phyloP scores from a whole-genome alignment of 163 green algal genomes.

The Trebouxia gelatinosa region DNA sequence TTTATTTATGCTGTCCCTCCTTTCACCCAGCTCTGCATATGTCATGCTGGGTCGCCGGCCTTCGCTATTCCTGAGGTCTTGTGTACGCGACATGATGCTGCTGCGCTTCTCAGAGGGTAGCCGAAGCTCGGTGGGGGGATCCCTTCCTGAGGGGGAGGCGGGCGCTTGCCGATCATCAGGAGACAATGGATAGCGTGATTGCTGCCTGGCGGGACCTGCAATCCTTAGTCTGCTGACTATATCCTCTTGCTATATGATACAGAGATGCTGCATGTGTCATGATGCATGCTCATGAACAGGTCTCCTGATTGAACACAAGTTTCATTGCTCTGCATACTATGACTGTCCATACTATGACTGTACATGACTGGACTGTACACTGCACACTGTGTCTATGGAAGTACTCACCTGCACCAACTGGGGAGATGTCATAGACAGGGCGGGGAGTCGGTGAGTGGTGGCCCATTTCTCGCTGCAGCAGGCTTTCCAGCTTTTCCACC shows the following conservation, averaged over 20 bases:
- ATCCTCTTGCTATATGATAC: background rate
- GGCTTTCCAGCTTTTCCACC: slow-evolving; percentile 19
- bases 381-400: background rate
- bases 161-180: slow-evolving; percentile 6
- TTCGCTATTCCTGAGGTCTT: background rate
- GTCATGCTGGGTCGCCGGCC: slow-evolving; percentile 13
- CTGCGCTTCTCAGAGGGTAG: background rate
- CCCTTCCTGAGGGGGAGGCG: background rate
- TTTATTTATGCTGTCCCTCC: slow-evolving; percentile 27
- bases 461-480: slow-evolving; percentile 30
- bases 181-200: slow-evolving; percentile 2
- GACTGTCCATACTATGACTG: background rate
- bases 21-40: slow-evolving; percentile 32
- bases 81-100: slow-evolving; percentile 1
- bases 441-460: slow-evolving; percentile 7
- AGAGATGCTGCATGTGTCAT: background rate
- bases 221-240: too few species aligned
- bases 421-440: slow-evolving; percentile 1
- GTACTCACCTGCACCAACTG: background rate
- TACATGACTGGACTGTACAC: background rate
- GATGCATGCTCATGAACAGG: background rate
- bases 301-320: background rate
- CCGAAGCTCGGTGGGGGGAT: background rate
- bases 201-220: slow-evolving; percentile 2
- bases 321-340: background rate